These are phyloP conservation scores for Suhomyces yuchorum DNA, from an alignment of 1,139 yeast species.

Conservation along the genomic window DNA sequence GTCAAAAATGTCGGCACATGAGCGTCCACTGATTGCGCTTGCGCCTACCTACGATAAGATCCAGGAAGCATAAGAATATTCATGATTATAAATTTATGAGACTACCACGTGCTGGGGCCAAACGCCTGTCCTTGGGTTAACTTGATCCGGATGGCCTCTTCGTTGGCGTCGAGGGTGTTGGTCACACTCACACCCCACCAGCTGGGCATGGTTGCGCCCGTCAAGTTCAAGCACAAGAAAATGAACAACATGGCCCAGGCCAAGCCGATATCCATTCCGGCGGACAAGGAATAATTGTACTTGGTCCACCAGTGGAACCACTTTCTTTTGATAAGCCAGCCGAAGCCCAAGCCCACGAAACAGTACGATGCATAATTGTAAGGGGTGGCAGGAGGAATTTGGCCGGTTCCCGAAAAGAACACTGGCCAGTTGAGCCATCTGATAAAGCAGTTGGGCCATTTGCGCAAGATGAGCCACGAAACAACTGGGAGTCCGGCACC, in stretches of 20 bases:
- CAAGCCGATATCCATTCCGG: conserved; percentile 59
- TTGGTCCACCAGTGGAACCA: conserved; percentile 66
- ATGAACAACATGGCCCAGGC: conserved; percentile 53
- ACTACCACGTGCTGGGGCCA: conserved; percentile 30
- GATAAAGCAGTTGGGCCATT: conserved; percentile 50
- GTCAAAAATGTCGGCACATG: conserved; percentile 3
- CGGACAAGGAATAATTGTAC: conserved; percentile 60
- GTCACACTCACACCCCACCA: conserved; percentile 68
- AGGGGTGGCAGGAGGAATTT: conserved; percentile 52
- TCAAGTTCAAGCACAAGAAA: conserved; percentile 41
- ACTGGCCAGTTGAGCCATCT: conserved; percentile 51
- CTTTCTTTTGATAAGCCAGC: conserved; percentile 37
- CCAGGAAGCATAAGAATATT: neutral
- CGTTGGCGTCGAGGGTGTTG: conserved; percentile 23
- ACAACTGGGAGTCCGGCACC: conserved; percentile 41
- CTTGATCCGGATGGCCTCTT: conserved; percentile 16
- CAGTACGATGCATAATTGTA: conserved; percentile 47
- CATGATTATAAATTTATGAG: neutral
- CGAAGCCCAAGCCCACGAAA: conserved; percentile 36
- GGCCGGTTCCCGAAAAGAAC: conserved; percentile 50
- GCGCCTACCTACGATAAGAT: neutral
- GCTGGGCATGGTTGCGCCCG: conserved; percentile 32
- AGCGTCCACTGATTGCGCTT: neutral
- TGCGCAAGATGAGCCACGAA: conserved; percentile 50
- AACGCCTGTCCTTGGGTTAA: conserved; percentile 22